phyloP scores from a whole-genome alignment of 1,284 basidiomycete species.

The Acaromyces ingoldii region DNA sequence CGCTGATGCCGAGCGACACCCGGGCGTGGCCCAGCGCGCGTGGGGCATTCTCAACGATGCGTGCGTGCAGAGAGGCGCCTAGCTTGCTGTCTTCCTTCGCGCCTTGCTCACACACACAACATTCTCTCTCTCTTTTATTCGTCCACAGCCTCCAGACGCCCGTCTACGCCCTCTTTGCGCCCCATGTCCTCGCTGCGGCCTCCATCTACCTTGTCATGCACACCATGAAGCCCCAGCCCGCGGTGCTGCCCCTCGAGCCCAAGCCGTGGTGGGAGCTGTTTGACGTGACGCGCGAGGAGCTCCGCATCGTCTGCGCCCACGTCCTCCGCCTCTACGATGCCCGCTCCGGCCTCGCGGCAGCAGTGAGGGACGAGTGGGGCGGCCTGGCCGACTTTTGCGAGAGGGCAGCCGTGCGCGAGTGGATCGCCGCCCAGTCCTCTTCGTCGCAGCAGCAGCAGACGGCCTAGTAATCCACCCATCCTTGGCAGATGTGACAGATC shows the following conservation, averaged over 20 bases:
- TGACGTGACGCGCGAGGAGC: conserved; percentile 42
- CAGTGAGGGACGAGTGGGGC: conserved; percentile 13
- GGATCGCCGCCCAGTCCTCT: no score
- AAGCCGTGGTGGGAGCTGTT: conserved; percentile 53
- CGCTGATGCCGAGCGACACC: conserved; percentile 13
- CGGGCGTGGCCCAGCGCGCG: conserved; percentile 34
- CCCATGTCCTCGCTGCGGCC: conserved; percentile 80
- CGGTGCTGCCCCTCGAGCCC: conserved; percentile 48
- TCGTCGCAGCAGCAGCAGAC: no score
- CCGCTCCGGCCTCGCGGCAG: conserved; percentile 6
- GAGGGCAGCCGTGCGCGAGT: conserved; percentile 8
- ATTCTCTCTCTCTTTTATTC: conserved; percentile 1
- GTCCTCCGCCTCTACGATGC: conserved; percentile 33
- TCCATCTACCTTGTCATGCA: conserved; percentile 32
- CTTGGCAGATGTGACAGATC: no score
- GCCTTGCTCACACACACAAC: neutral
- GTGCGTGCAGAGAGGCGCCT: conserved; percentile 26
- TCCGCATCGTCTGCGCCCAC: conserved; percentile 28
- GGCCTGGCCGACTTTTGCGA: conserved; percentile 13
- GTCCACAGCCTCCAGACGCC: conserved; percentile 73
- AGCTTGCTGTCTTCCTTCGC: neutral
- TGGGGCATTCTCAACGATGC: conserved; percentile 54
- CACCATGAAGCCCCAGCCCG: conserved; percentile 20
- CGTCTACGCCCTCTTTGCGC: conserved; percentile 77
- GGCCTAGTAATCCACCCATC: no score